These are phyloP conservation scores for Cytospora piceae DNA, from an alignment of 2,329 filamentous ascomycete genomes.

Conservation along the genomic window DNA sequence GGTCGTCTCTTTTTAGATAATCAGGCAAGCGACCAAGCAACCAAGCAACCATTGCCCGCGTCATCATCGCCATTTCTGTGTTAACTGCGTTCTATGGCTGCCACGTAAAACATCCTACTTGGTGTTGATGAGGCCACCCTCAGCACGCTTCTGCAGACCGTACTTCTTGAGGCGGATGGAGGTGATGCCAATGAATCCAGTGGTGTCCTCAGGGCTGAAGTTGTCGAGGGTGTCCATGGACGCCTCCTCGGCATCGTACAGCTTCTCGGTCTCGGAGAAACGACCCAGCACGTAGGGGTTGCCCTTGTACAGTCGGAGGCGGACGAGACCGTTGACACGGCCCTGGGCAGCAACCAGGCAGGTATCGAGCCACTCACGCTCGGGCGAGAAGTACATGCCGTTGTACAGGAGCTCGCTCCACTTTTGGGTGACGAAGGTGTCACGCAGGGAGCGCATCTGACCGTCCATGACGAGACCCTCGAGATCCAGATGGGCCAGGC, in stretches of 20 bases:
- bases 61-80: background rate
- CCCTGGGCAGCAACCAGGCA: slow-evolving; percentile 65
- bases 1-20: background rate
- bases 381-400: slow-evolving; percentile 56
- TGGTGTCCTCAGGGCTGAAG: slow-evolving; percentile 33
- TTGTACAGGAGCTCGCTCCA: slow-evolving; percentile 53
- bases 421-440: slow-evolving; percentile 59
- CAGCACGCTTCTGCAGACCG: slow-evolving; percentile 35
- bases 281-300: slow-evolving; percentile 51
- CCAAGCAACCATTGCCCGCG: background rate
- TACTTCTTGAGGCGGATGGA: slow-evolving; percentile 54
- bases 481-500: slow-evolving; percentile 52
- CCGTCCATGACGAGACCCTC: slow-evolving; percentile 56
- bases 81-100: background rate
- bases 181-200: slow-evolving; percentile 57
- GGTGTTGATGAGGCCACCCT: slow-evolving; percentile 27
- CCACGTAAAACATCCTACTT: slow-evolving; percentile 14
- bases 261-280: slow-evolving; percentile 50
- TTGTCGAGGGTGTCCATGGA: slow-evolving; percentile 45
- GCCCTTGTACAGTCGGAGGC: slow-evolving; percentile 46
- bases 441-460: slow-evolving; percentile 60
- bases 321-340: slow-evolving; percentile 43
- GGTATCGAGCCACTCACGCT: slow-evolving; percentile 63
- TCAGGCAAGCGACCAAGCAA: background rate
- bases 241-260: slow-evolving; percentile 54